These are phyloP conservation scores for Rosa hybrid DNA, from an alignment of 331 rosid species.

Conservation along the genomic window DNA sequence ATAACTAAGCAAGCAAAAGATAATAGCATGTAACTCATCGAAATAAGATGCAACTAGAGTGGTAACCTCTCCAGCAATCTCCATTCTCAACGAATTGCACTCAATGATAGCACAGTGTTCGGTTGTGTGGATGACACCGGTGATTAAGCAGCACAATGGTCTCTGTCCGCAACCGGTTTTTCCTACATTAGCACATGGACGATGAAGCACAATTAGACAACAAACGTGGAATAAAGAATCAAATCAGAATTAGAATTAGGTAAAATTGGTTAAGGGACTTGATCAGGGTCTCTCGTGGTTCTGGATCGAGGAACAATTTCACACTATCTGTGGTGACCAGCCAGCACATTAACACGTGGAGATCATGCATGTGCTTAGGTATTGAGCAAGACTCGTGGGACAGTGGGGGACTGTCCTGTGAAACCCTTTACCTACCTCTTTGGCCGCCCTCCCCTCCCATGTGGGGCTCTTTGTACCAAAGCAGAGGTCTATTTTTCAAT, in stretches of 20 bases:
- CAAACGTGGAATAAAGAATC: constrained; percentile 5
- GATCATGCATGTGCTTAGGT: constrained; percentile 90
- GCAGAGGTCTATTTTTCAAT: constrained; percentile 16
- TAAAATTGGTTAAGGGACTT: constrained; percentile 27
- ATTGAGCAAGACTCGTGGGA: constrained; percentile 28
- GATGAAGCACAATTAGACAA: background rate
- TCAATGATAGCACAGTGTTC: constrained; percentile 37
- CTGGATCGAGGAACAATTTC: background rate
- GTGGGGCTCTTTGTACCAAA: constrained; percentile 35
- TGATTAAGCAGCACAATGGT: constrained; percentile 3
- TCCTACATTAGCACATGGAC: constrained; percentile 34
- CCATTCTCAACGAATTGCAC: constrained; percentile 3
- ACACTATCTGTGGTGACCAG: constrained; percentile 32
- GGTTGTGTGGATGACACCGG: constrained; percentile 23
- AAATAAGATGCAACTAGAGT: background rate
- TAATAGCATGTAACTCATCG: background rate
- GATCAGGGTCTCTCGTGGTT: constrained; percentile 1
- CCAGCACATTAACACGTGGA: constrained; percentile 59
- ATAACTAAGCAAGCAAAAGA: background rate
- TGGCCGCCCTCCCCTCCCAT: constrained; percentile 55
- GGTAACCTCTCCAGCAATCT: background rate
- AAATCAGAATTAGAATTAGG: constrained; percentile 30
- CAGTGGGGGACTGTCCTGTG: constrained; percentile 32
- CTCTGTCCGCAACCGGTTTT: constrained; percentile 19
- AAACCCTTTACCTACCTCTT: constrained; percentile 63